Percentiles rank a stretch among this genome's conserved stretches.
These are phyloP conservation scores for Bimuria novae-zelandiae DNA, from an alignment of 2,329 filamentous ascomycete species.

Conservation along the genomic window DNA sequence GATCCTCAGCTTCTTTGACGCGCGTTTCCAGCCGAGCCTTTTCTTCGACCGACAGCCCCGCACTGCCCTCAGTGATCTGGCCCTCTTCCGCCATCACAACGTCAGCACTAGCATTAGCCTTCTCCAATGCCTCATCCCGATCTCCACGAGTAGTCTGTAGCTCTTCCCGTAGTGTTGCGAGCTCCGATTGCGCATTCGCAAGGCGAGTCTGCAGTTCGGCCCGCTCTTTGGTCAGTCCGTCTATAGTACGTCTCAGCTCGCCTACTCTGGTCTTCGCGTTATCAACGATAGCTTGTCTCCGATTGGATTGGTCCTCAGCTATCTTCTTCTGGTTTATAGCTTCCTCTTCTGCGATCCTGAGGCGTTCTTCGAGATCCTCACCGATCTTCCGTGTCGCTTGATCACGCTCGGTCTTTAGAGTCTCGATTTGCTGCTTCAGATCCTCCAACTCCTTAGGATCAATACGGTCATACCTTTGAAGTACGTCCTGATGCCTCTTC, in stretches of 20 bases:
- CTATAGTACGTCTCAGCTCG: background rate
- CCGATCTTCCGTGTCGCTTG: conserved; percentile 57
- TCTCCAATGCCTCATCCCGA: conserved; percentile 64
- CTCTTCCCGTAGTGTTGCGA: conserved; percentile 39
- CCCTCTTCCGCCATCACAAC: conserved; percentile 52
- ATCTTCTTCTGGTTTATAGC: background rate
- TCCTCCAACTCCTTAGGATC: conserved; percentile 92
- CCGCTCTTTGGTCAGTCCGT: background rate
- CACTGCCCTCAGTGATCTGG: conserved; percentile 45
- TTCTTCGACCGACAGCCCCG: conserved; percentile 34
- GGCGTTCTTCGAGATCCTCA: conserved; percentile 51
- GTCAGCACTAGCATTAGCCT: conserved; percentile 47
- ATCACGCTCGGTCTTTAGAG: conserved; percentile 57
- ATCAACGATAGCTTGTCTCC: conserved; percentile 45
- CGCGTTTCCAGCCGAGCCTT: conserved; percentile 43
- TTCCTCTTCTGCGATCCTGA: conserved; percentile 42
- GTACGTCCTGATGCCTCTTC: conserved; percentile 91
- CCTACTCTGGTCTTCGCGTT: conserved; percentile 18
- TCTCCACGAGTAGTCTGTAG: conserved; percentile 66
- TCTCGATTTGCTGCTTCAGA: conserved; percentile 76
- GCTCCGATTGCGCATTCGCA: conserved; percentile 36
- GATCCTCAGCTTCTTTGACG: conserved; percentile 47
- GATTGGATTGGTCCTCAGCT: conserved; percentile 34
- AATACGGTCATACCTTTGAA: conserved; percentile 93
- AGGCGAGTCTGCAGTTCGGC: conserved; percentile 37